Percentiles rank a stretch among this genome's conserved stretches.
phyloP scores from a whole-genome alignment of 2,329 filamentous ascomycete genomes.

The Colletotrichum abscissum region DNA sequence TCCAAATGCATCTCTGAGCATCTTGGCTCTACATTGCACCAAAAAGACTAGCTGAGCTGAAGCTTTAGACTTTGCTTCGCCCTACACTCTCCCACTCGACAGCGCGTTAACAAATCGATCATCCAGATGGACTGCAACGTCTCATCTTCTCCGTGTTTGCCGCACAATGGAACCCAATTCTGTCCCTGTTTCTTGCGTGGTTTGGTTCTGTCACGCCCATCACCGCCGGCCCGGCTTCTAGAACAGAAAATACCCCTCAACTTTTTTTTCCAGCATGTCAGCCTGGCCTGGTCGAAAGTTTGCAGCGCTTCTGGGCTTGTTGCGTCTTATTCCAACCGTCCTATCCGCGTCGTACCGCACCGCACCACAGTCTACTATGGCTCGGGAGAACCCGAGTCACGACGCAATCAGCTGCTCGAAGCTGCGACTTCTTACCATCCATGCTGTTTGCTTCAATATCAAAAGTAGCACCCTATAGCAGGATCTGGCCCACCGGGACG shows the following conservation, averaged over 20 bases:
- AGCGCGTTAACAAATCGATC: constrained; percentile 9
- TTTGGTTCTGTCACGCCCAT: neutral
- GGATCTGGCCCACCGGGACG: constrained; percentile 3
- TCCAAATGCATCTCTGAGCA: neutral
- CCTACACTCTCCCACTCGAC: constrained; percentile 8
- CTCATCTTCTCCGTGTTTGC: constrained; percentile 1
- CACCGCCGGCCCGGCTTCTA: constrained; percentile 29
- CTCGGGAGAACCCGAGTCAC: constrained; percentile 11
- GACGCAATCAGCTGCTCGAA: neutral
- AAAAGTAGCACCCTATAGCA: constrained; percentile 16
- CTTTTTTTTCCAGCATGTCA: constrained; percentile 1
- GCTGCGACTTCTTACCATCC: constrained; percentile 1
- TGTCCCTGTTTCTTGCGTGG: neutral
- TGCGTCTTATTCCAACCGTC: neutral
- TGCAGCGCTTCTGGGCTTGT: neutral
- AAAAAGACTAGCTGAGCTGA: neutral
- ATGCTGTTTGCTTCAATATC: constrained; percentile 21
- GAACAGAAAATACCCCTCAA: constrained; percentile 6
- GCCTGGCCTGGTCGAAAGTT: constrained; percentile 9
- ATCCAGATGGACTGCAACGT: constrained; percentile 21
- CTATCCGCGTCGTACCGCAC: neutral
- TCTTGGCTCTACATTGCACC: neutral
- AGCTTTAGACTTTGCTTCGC: constrained; percentile 8
- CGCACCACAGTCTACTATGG: neutral
- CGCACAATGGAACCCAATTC: neutral